Percentiles rank a stretch among this genome's conserved stretches.
phyloP scores from a whole-genome alignment of 805 yeast species.

The Hanseniaspora jakobsenii region DNA sequence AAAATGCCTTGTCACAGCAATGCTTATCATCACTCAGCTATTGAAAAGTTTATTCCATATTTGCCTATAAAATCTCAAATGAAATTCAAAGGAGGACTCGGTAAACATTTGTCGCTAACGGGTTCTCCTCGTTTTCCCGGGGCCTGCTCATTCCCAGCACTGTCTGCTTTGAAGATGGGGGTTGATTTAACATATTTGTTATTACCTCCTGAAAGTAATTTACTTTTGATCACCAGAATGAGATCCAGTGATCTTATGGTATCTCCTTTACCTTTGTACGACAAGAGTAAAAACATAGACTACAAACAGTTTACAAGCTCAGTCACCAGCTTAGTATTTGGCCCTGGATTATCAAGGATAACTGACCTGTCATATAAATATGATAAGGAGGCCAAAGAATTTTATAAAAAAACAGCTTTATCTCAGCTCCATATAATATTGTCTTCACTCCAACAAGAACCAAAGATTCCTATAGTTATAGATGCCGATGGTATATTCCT shows the following conservation, averaged over 20 bases:
- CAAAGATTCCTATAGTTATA: slow-evolving; percentile 55
- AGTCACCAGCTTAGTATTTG: slow-evolving; percentile 8
- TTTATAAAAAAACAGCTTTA: slow-evolving; percentile 6
- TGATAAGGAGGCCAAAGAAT: background rate
- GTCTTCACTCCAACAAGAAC: background rate
- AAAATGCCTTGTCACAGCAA: background rate
- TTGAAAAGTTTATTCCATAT: background rate
- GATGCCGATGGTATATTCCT: slow-evolving; percentile 85
- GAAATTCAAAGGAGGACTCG: slow-evolving; percentile 6
- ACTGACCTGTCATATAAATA: slow-evolving; percentile 4
- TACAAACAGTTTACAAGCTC: background rate
- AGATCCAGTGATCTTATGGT: slow-evolving; percentile 13
- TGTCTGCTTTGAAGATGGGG: slow-evolving; percentile 14
- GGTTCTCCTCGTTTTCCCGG: slow-evolving; percentile 13
- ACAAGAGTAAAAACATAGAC: background rate
- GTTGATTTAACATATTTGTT: slow-evolving; percentile 12
- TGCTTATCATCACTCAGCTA: background rate
- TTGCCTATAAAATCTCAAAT: slow-evolving; percentile 2
- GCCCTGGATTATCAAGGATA: slow-evolving; percentile 12
- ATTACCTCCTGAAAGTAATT: slow-evolving; percentile 6
- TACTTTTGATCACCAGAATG: slow-evolving; percentile 7
- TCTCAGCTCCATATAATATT: slow-evolving; percentile 6
- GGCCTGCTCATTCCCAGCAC: slow-evolving; percentile 7
- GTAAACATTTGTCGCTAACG: slow-evolving; percentile 11
- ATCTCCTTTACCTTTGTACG: slow-evolving; percentile 1